phyloP scores from a whole-genome alignment of 2,329 filamentous ascomycete species.

The Cordyceps farinosa region DNA sequence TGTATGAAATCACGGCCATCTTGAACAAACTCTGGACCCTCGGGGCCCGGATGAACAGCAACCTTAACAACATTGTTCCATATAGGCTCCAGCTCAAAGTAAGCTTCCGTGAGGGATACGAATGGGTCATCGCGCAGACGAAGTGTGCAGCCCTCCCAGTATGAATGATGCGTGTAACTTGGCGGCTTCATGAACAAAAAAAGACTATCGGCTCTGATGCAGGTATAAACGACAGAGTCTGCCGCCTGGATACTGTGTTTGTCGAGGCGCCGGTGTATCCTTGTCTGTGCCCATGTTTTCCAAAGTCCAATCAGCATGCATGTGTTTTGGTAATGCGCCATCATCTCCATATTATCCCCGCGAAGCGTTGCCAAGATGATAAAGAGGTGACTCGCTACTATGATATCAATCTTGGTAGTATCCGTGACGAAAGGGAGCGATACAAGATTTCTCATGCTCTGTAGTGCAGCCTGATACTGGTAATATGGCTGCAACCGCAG shows the following conservation, averaged over 20 bases:
- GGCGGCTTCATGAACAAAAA: not conserved
- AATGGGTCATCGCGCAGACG: not conserved
- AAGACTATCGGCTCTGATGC: not conserved
- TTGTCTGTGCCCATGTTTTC: not conserved
- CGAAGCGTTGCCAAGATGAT: not conserved
- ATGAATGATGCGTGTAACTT: not conserved
- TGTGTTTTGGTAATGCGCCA: not conserved
- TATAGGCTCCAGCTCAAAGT: constrained; percentile 1
- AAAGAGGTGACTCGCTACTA: not conserved
- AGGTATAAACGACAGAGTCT: not conserved
- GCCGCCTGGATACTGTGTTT: not conserved
- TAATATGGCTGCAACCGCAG: constrained; percentile 2
- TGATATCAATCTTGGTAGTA: not conserved
- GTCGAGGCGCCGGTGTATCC: not conserved
- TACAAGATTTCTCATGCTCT: not conserved
- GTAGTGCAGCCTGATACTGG: not conserved
- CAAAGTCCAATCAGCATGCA: not conserved
- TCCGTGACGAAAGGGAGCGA: not conserved
- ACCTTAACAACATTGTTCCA: not conserved
- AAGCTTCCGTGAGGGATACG: not conserved
- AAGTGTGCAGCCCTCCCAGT: not conserved
- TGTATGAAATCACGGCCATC: not conserved
- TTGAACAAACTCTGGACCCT: not conserved
- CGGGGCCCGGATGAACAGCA: not conserved
- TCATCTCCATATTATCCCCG: not conserved